Conservation (phyloP, 208 protist species). For the Crithidia fasciculata region DNA sequence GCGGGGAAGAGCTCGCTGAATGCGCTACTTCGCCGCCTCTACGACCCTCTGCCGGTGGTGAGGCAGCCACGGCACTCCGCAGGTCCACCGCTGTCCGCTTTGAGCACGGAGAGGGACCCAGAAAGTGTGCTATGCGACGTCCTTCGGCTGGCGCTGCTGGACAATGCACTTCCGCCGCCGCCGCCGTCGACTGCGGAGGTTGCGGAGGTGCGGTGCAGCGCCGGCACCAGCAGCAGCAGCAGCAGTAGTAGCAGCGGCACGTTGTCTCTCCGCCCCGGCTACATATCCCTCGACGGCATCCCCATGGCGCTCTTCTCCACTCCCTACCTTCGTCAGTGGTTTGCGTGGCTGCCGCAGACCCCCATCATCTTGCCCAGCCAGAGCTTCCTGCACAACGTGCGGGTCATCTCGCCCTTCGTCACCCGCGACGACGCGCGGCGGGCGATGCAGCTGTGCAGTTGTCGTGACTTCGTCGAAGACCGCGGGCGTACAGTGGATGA, state of each 20-base stretch:
- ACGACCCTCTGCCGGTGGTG: conserved; percentile 56
- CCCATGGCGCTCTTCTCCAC: conserved; percentile 60
- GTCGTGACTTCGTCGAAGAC: conserved; percentile 48
- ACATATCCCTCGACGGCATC: conserved; percentile 51
- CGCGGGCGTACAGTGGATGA: conserved; percentile 44
- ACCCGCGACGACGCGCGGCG: conserved; percentile 40
- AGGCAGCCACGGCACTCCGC: no score
- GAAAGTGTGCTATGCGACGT: conserved; percentile 24
- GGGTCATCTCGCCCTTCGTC: conserved; percentile 30
- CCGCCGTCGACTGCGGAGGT: not conserved
- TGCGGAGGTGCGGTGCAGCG: no score
- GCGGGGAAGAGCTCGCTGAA: conserved; percentile 84
- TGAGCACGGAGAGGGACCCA: no score
- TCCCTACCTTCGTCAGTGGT: conserved; percentile 55
- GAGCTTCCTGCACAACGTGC: conserved; percentile 58
- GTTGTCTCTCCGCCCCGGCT: conserved; percentile 15
- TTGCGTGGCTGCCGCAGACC: conserved; percentile 54
- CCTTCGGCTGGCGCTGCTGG: conserved; percentile 37
- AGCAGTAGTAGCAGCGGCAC: no score
- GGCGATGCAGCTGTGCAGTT: conserved; percentile 53
- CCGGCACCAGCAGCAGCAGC: not conserved
- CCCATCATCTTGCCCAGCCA: conserved; percentile 38
- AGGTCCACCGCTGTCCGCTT: not conserved
- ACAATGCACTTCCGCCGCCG: conserved; percentile 34
- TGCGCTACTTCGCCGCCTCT: conserved; percentile 71